Evolutionary conservation across 2,329 filamentous ascomycete genomes (phyloP).

Genomic region (Leptographium wingfieldii): DNA sequence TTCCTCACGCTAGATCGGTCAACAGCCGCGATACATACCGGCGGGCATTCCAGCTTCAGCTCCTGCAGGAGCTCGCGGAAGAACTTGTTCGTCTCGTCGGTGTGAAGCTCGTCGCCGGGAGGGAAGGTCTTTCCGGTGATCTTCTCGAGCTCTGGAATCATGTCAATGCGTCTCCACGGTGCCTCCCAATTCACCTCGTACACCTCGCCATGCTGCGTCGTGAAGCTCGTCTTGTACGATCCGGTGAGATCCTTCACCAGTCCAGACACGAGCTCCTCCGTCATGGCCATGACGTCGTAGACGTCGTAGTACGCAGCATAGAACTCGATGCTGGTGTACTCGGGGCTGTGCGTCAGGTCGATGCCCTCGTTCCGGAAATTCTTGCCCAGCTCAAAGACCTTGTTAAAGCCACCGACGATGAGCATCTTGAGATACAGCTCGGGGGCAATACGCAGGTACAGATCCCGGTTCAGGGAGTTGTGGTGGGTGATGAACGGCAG

Average conservation of each 20-base stretch:
- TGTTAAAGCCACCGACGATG: constrained; percentile 85
- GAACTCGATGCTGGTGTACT: constrained; percentile 97
- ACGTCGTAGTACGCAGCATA: constrained; percentile 91
- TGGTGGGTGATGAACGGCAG: constrained; percentile 92
- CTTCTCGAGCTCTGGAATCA: constrained; percentile 83
- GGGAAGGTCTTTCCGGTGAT: constrained; percentile 76
- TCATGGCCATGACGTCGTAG: constrained; percentile 80
- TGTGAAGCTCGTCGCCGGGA: constrained; percentile 78
- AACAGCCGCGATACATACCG: constrained; percentile 20
- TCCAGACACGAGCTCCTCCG: constrained; percentile 83
- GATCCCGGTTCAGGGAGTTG: constrained; percentile 88
- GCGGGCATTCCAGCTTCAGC: constrained; percentile 77
- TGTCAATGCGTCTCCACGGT: constrained; percentile 87
- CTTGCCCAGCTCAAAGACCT: constrained; percentile 89
- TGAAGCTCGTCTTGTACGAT: constrained; percentile 72
- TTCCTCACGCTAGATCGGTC: too few relatives aligned
- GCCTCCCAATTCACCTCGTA: constrained; percentile 93
- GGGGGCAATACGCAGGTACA: constrained; percentile 89
- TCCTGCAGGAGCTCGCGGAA: constrained; percentile 75
- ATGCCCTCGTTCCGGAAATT: constrained; percentile 85
- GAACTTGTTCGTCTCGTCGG: constrained; percentile 77
- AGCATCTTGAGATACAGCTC: constrained; percentile 95
- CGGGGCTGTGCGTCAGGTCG: constrained; percentile 91
- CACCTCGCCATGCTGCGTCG: constrained; percentile 72
- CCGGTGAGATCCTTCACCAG: constrained; percentile 85